Conservation (phyloP, 352 stramenopile species). For the Albugo candida region DNA sequence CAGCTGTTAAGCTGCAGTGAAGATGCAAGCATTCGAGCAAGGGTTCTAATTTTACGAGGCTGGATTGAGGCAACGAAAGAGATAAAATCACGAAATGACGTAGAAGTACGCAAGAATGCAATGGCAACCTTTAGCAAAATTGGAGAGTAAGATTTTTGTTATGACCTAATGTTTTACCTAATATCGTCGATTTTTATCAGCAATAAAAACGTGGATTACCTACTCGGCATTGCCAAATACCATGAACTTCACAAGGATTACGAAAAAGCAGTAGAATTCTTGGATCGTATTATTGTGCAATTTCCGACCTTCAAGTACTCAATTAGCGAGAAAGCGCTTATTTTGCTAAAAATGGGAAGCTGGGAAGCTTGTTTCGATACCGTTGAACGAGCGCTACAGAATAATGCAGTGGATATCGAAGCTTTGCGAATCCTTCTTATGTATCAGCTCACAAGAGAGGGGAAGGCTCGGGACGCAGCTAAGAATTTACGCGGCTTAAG, state of each 20-base stretch:
- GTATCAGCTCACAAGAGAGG: constrained; percentile 44
- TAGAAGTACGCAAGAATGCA: constrained; percentile 29
- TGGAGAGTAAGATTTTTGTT: constrained; percentile 17
- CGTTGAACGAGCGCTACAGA: constrained; percentile 38
- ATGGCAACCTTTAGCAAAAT: constrained; percentile 51
- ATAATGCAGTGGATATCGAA: constrained; percentile 52
- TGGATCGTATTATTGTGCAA: constrained; percentile 60
- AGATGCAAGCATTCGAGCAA: constrained; percentile 18
- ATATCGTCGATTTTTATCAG: constrained; percentile 8
- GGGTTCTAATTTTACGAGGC: constrained; percentile 34
- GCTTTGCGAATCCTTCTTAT: constrained; percentile 44
- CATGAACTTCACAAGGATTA: constrained; percentile 60
- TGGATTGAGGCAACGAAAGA: constrained; percentile 61
- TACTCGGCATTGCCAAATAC: constrained; percentile 54
- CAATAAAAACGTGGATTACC: constrained; percentile 40
- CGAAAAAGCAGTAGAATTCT: constrained; percentile 30
- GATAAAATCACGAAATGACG: constrained; percentile 44
- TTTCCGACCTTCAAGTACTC: constrained; percentile 70
- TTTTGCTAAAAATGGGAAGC: constrained; percentile 65
- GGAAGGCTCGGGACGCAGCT: constrained; percentile 26
- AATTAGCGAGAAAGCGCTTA: constrained; percentile 58
- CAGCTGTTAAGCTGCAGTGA: constrained; percentile 14
- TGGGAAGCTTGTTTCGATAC: constrained; percentile 75
- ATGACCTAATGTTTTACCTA: background rate
- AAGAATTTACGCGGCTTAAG: constrained; percentile 37